Percentiles rank a stretch among this genome's conserved stretches.
phyloP scores from a whole-genome alignment of 257 asterid genomes.

The Solanum arcanum region DNA sequence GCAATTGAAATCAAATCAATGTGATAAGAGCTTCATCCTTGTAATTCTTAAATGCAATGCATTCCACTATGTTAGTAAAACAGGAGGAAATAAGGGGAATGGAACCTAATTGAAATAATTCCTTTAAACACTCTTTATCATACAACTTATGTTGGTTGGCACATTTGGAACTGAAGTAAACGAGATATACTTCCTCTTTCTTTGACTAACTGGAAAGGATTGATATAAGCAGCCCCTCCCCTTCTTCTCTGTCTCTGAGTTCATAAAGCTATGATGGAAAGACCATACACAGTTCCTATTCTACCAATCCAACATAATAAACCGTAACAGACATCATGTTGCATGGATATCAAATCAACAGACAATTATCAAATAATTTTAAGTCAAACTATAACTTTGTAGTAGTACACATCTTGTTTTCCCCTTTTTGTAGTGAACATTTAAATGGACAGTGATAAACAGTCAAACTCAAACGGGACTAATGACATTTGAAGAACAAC shows the following conservation, averaged over 20 bases:
- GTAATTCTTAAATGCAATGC: not conserved
- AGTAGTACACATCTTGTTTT: not conserved
- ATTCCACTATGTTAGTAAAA: not conserved
- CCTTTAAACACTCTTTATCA: not conserved
- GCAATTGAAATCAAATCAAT: not conserved
- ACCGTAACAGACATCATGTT: not conserved
- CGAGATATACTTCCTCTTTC: not conserved
- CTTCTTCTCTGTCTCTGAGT: not conserved
- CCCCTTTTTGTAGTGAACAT: not conserved
- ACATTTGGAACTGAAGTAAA: not conserved
- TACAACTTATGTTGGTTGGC: not conserved
- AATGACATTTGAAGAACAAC: not conserved
- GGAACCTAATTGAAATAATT: not conserved
- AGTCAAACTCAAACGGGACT: not conserved
- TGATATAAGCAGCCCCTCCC: not conserved
- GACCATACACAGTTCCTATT: not conserved
- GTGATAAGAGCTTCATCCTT: not conserved
- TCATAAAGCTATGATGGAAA: not conserved
- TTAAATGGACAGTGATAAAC: not conserved
- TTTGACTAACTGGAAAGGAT: not conserved
- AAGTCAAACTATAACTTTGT: not conserved
- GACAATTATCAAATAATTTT: not conserved
- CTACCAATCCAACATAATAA: not conserved
- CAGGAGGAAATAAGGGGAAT: not conserved
- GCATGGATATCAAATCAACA: not conserved